These are phyloP conservation scores for Azolla pinnata DNA, from an alignment of 75 land plant species.

Conservation along the genomic window DNA sequence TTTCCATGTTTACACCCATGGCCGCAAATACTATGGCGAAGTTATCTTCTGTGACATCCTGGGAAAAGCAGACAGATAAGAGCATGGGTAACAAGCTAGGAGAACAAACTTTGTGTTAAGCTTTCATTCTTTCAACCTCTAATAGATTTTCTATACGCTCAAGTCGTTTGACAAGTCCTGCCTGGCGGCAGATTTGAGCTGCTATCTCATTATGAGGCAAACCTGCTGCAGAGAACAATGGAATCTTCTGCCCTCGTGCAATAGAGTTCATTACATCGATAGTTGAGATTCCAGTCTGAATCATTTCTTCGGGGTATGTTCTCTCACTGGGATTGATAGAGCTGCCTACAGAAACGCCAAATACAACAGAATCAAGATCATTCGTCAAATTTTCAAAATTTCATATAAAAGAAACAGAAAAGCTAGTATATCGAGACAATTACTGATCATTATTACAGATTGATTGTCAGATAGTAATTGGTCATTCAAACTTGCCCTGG, in stretches of 20 bases:
- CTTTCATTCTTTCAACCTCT: conserved; percentile 26
- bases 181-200: conserved; percentile 94
- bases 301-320: conserved; percentile 99
- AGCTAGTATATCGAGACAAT: too few species aligned
- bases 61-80: neutral
- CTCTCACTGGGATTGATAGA: conserved; percentile 98
- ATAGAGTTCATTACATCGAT: conserved; percentile 98
- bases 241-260: conserved; percentile 94
- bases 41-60: conserved; percentile 86
- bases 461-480: too few species aligned
- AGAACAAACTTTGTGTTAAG: too few species aligned
- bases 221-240: conserved; percentile 97
- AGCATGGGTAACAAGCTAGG: too few species aligned
- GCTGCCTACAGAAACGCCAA: conserved; percentile 52
- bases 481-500: too few species aligned
- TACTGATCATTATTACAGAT: too few species aligned
- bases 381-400: too few species aligned
- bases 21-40: conserved; percentile 99
- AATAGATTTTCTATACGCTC: conserved; percentile 61
- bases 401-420: too few species aligned
- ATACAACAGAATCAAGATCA: neutral
- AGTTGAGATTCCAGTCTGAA: conserved; percentile 95
- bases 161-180: conserved; percentile 86
- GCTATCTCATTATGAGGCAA: conserved; percentile 99
- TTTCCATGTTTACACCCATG: conserved; percentile 99